Evolutionary conservation across 805 yeast genomes (phyloP).

Genomic region (Kodamaea leandrae): DNA sequence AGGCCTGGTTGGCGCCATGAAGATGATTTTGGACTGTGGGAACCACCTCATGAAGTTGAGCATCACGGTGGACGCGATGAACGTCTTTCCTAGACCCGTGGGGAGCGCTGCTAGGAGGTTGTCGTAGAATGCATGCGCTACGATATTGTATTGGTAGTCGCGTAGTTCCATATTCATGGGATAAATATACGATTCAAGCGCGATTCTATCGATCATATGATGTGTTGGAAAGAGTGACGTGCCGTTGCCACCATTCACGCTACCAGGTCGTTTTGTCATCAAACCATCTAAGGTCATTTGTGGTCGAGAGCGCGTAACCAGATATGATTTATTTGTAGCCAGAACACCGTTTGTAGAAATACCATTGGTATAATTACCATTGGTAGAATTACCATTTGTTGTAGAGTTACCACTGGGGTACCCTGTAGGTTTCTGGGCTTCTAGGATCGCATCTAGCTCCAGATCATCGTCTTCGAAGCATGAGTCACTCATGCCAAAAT

Average conservation of each 20-base stretch:
- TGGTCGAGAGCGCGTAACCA: neutral
- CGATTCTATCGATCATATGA: slow-evolving; percentile 7
- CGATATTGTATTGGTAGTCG: slow-evolving; percentile 85
- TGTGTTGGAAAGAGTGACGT: slow-evolving; percentile 14
- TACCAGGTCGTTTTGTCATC: neutral
- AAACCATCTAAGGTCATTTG: slow-evolving; percentile 7
- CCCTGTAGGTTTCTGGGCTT: too few relatives aligned
- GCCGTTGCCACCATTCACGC: too few relatives aligned
- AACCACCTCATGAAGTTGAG: slow-evolving; percentile 88
- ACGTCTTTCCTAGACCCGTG: slow-evolving; percentile 96
- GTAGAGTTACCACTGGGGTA: too few relatives aligned
- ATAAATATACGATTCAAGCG: slow-evolving; percentile 53
- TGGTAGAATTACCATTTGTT: too few relatives aligned
- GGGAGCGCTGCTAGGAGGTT: slow-evolving; percentile 89
- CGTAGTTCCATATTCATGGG: slow-evolving; percentile 84
- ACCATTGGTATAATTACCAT: too few relatives aligned
- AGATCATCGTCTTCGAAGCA: slow-evolving; percentile 13
- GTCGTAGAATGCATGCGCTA: slow-evolving; percentile 63
- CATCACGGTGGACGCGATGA: slow-evolving; percentile 93
- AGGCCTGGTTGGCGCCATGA: slow-evolving; percentile 97
- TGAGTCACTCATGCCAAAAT: slow-evolving; percentile 7
- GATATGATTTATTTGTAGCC: neutral
- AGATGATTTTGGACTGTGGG: slow-evolving; percentile 70
- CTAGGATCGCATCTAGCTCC: slow-evolving; percentile 8
- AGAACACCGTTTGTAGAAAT: too few relatives aligned